Conservation (phyloP, 2,329 filamentous ascomycete genomes). For the Cadophora sp. region DNA sequence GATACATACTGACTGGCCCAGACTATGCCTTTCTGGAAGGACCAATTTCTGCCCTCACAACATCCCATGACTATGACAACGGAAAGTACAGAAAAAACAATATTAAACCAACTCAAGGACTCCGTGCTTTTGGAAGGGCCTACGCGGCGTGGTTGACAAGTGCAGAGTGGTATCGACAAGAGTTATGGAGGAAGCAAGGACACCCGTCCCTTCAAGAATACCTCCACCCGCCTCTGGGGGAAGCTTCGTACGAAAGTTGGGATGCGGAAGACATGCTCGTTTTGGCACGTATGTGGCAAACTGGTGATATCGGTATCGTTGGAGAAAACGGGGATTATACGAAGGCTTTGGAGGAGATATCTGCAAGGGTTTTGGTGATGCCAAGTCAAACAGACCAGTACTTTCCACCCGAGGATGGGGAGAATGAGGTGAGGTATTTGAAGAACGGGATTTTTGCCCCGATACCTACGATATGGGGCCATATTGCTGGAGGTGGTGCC, state of each 20-base stretch:
- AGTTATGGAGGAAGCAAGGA: slow-evolving; percentile 48
- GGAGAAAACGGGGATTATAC: slow-evolving; percentile 49
- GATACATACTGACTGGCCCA: neutral
- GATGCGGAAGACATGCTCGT: slow-evolving; percentile 52
- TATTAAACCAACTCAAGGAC: slow-evolving; percentile 45
- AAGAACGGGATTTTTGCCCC: slow-evolving; percentile 43
- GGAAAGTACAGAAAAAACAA: slow-evolving; percentile 42
- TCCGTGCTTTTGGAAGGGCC: slow-evolving; percentile 53
- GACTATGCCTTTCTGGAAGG: slow-evolving; percentile 56
- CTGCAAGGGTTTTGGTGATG: slow-evolving; percentile 66
- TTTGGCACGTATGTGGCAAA: slow-evolving; percentile 55
- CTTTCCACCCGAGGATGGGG: slow-evolving; percentile 56
- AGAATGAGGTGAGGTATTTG: slow-evolving; percentile 45
- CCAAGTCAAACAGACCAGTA: slow-evolving; percentile 71
- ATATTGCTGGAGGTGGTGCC: slow-evolving; percentile 47
- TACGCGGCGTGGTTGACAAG: slow-evolving; percentile 57
- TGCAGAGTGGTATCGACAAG: slow-evolving; percentile 53
- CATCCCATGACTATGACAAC: slow-evolving; percentile 50
- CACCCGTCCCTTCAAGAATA: slow-evolving; percentile 49
- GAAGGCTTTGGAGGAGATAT: slow-evolving; percentile 63
- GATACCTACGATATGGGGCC: slow-evolving; percentile 49
- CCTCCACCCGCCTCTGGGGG: slow-evolving; percentile 42
- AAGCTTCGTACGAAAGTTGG: slow-evolving; percentile 49
- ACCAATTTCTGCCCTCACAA: slow-evolving; percentile 51
- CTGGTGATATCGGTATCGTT: slow-evolving; percentile 46